phyloP scores from a whole-genome alignment of 163 green algal genomes.

The Trebouxia gelatinosa region DNA sequence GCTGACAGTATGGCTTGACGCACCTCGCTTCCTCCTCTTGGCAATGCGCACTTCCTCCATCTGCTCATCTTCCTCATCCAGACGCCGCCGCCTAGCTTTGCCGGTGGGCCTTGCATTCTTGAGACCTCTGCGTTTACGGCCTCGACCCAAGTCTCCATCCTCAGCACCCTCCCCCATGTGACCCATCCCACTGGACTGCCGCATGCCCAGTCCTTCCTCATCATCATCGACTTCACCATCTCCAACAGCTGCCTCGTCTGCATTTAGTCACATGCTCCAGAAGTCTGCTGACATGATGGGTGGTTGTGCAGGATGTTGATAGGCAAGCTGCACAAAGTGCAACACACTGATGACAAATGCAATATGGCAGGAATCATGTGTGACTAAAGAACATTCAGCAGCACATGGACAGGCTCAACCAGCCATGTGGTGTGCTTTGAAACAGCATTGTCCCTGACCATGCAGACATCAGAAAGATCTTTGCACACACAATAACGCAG shows the following conservation, averaged over 20 bases:
- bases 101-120: slow-evolving; percentile 28
- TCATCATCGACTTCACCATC: slow-evolving; percentile 21
- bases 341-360: neutral
- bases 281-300: neutral
- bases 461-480: too few relatives aligned
- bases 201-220: neutral
- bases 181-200: slow-evolving; percentile 3
- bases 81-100: slow-evolving; percentile 37
- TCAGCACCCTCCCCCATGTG: slow-evolving; percentile 2
- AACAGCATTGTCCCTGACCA: too few relatives aligned
- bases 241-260: neutral
- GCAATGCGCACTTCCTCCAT: neutral
- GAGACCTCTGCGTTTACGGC: neutral
- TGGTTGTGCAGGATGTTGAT: neutral
- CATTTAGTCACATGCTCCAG: neutral
- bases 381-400: too few relatives aligned
- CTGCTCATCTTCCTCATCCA: slow-evolving; percentile 43
- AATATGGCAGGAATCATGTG: neutral
- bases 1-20: too few relatives aligned
- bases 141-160: neutral
- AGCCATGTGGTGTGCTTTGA: too few relatives aligned
- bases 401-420: too few relatives aligned
- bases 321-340: neutral
- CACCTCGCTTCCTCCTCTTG: slow-evolving; percentile 29
- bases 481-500: too few relatives aligned